Evolutionary conservation across 1,139 yeast genomes (phyloP).

Genomic region (Debaryomyces udenii): DNA sequence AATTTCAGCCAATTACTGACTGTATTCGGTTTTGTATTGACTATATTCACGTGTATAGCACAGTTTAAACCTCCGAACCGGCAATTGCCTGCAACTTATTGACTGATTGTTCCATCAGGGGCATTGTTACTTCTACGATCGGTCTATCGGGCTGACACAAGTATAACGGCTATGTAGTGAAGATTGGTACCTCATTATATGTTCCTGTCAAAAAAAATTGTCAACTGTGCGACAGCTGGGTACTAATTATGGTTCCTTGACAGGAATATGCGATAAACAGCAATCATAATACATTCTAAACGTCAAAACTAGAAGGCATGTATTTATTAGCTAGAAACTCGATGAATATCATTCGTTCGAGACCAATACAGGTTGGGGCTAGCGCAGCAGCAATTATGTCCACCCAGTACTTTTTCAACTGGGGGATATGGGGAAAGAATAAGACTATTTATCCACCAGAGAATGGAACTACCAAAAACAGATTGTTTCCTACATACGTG

Average conservation of each 20-base stretch:
- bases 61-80: conserved; percentile 4
- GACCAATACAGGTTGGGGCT: conserved; percentile 12
- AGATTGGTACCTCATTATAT: no score
- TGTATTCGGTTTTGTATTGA: neutral
- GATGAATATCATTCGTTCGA: conserved; percentile 6
- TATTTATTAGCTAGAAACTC: conserved; percentile 6
- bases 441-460: conserved; percentile 42
- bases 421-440: conserved; percentile 14
- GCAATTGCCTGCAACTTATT: neutral
- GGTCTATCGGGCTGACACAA: no score
- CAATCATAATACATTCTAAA: no score
- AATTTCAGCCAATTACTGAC: conserved; percentile 3
- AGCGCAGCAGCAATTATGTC: conserved; percentile 14
- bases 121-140: neutral
- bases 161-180: no score
- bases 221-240: no score
- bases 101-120: neutral
- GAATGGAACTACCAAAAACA: conserved; percentile 42
- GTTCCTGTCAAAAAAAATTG: no score
- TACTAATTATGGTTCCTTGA: no score
- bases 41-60: conserved; percentile 4
- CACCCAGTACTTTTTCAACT: conserved; percentile 13
- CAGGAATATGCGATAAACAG: no score
- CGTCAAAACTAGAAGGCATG: neutral
- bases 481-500: conserved; percentile 46